These are phyloP conservation scores for Wallacemonas sp. DNA, from an alignment of 208 protist species.

Conservation along the genomic window DNA sequence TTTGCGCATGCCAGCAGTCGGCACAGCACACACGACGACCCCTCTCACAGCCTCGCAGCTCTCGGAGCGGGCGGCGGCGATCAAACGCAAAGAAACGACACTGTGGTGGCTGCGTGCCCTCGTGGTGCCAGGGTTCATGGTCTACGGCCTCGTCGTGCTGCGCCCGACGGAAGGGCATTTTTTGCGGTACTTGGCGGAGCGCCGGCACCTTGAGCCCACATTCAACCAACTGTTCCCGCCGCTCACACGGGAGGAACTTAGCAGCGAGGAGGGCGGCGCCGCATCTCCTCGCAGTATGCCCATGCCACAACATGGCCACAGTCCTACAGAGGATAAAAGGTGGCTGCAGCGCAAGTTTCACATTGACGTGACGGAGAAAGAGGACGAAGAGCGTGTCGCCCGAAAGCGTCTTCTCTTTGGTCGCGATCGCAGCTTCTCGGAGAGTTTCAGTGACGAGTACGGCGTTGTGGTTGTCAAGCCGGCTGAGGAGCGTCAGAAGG, in stretches of 20 bases:
- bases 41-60: neutral
- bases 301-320: no score
- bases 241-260: neutral
- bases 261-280: neutral
- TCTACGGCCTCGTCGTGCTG: constrained; percentile 58
- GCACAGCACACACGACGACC: neutral
- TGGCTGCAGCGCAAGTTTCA: constrained; percentile 31
- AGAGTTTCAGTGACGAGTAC: constrained; percentile 22
- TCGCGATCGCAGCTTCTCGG: constrained; percentile 34
- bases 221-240: constrained; percentile 71
- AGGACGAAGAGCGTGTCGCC: constrained; percentile 45
- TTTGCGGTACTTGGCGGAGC: constrained; percentile 69
- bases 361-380: constrained; percentile 19
- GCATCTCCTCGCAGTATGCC: no score
- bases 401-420: constrained; percentile 53
- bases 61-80: constrained; percentile 30
- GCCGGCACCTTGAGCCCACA: constrained; percentile 49
- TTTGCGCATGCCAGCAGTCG: neutral
- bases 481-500: constrained; percentile 22
- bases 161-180: constrained; percentile 80
- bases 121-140: constrained; percentile 52
- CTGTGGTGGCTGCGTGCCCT: constrained; percentile 58
- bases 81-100: constrained; percentile 38
- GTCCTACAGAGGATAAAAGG: constrained; percentile 23
- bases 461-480: constrained; percentile 37